These are phyloP conservation scores for Macroventuria anomochaeta DNA, from an alignment of 2,329 filamentous ascomycete genomes.

Conservation along the genomic window DNA sequence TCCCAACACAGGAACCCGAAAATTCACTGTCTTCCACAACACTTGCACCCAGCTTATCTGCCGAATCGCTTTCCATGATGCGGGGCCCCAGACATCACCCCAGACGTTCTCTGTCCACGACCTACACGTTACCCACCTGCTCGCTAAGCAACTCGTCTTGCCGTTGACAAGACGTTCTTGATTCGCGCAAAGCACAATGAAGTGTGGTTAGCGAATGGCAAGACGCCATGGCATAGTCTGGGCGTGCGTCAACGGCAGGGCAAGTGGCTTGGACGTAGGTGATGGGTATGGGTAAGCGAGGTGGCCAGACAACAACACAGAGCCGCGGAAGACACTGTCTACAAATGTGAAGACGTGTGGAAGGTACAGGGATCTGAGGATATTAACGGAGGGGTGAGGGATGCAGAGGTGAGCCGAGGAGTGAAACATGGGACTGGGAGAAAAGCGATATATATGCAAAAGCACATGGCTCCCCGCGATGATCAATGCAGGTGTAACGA, in stretches of 20 bases:
- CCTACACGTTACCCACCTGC: slow-evolving; percentile 6
- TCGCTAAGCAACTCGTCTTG: slow-evolving; percentile 16
- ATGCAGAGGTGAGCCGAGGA: neutral
- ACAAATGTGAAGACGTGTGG: no score
- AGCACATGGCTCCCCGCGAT: slow-evolving; percentile 1
- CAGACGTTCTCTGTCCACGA: slow-evolving; percentile 1
- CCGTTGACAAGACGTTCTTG: no score
- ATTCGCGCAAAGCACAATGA: no score
- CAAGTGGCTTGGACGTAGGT: slow-evolving; percentile 6
- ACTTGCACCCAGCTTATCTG: slow-evolving; percentile 1
- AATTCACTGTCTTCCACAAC: neutral
- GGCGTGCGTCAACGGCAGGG: slow-evolving; percentile 14
- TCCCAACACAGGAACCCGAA: slow-evolving; percentile 10
- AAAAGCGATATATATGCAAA: no score
- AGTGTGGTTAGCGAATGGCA: slow-evolving; percentile 1
- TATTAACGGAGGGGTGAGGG: neutral
- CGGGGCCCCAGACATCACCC: slow-evolving; percentile 15
- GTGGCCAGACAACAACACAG: neutral
- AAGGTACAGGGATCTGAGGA: neutral
- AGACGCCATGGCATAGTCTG: slow-evolving; percentile 5
- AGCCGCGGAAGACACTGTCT: neutral
- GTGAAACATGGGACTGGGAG: neutral
- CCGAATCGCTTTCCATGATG: slow-evolving; percentile 5
- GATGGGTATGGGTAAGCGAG: neutral
- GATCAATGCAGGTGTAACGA: neutral